Percentiles rank a stretch among this genome's conserved stretches.
Conservation (phyloP, 2,329 filamentous ascomycete species). For the Purpureocillium takamizusanense region DNA sequence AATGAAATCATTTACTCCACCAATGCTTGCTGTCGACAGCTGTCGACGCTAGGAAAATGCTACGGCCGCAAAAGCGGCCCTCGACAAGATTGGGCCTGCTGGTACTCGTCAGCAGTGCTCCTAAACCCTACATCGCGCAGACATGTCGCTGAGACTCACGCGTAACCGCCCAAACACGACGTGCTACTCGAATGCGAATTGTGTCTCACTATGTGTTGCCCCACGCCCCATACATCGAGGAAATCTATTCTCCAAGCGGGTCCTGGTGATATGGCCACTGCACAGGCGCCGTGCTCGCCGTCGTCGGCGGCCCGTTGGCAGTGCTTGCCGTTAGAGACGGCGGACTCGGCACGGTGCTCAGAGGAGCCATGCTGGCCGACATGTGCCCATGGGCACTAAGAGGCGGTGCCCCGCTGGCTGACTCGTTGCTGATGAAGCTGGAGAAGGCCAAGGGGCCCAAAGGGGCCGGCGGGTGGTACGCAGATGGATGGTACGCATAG, state of each 20-base stretch:
- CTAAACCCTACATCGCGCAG: too few species aligned
- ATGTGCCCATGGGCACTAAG: conserved; percentile 11
- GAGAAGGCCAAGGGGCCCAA: conserved; percentile 13
- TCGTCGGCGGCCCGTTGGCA: conserved; percentile 14
- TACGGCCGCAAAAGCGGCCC: too few species aligned
- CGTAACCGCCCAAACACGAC: too few species aligned
- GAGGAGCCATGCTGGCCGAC: conserved; percentile 20
- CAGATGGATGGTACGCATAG: conserved; percentile 8
- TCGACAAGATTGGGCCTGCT: too few species aligned
- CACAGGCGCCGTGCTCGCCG: conserved; percentile 28
- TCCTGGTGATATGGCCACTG: conserved; percentile 14
- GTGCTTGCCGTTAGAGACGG: conserved; percentile 11
- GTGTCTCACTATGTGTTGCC: neutral
- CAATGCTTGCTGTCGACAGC: neutral
- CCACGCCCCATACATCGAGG: neutral
- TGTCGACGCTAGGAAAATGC: too few species aligned
- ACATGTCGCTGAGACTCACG: too few species aligned
- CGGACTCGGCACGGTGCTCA: conserved; percentile 12
- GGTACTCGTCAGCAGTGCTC: too few species aligned
- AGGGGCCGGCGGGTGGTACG: conserved; percentile 9
- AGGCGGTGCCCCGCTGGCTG: conserved; percentile 10
- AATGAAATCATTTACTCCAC: conserved; percentile 4
- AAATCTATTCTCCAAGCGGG: neutral
- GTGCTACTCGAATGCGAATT: neutral
- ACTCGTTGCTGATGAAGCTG: conserved; percentile 18